These are phyloP conservation scores for Penicillium brasilianum DNA, from an alignment of 2,329 filamentous ascomycete genomes.

Conservation along the genomic window DNA sequence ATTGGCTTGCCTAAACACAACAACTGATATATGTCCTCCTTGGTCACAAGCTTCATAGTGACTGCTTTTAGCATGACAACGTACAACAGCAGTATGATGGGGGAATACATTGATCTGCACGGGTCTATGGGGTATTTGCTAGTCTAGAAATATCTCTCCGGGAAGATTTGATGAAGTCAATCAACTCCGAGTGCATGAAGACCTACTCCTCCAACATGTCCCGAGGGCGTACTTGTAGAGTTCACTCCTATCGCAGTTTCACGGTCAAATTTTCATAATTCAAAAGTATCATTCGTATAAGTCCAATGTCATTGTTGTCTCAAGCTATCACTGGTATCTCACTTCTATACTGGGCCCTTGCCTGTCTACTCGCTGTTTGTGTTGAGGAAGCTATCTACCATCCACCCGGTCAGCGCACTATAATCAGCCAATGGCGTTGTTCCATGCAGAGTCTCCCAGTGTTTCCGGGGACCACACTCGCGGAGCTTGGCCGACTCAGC, in stretches of 20 bases:
- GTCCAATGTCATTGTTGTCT: not conserved
- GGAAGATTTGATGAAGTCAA: not conserved
- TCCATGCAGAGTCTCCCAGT: conserved; percentile 38
- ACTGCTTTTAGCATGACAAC: too few relatives aligned
- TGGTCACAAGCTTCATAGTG: too few relatives aligned
- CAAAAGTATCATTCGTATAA: not conserved
- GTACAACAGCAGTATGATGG: too few relatives aligned
- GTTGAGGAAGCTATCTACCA: conserved; percentile 34
- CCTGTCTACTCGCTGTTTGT: conserved; percentile 28
- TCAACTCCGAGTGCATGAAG: not conserved
- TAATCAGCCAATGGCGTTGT: conserved; percentile 38
- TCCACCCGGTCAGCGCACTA: conserved; percentile 38
- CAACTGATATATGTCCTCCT: too few relatives aligned
- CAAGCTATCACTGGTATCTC: not conserved
- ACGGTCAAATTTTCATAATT: not conserved
- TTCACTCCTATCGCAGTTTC: not conserved
- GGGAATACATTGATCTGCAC: too few relatives aligned
- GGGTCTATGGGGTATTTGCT: not conserved
- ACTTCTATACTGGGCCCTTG: not conserved
- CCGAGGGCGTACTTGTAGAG: not conserved
- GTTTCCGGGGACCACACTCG: conserved; percentile 30
- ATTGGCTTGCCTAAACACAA: too few relatives aligned
- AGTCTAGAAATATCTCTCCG: not conserved
- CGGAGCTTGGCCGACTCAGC: conserved; percentile 19
- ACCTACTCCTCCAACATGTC: conserved; percentile 4